Evolutionary conservation across 2,329 filamentous ascomycete species (phyloP).

Genomic region (Penicillium sp.): DNA sequence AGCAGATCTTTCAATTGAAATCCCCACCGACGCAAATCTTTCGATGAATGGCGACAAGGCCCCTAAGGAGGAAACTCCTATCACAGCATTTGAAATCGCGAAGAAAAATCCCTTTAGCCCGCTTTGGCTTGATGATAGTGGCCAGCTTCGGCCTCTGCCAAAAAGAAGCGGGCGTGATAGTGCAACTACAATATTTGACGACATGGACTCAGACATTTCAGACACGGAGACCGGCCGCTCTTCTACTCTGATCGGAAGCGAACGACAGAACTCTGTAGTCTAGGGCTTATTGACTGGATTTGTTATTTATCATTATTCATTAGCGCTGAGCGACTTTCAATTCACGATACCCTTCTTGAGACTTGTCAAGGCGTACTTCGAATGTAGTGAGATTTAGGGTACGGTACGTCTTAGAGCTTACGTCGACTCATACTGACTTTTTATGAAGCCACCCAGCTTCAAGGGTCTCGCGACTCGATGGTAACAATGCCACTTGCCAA

Average conservation of each 20-base stretch:
- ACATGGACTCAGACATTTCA: neutral
- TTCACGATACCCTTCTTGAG: too few species aligned
- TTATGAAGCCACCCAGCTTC: too few species aligned
- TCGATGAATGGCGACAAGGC: neutral
- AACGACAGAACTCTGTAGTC: too few species aligned
- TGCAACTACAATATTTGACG: constrained; percentile 1
- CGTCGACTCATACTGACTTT: too few species aligned
- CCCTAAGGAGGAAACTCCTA: neutral
- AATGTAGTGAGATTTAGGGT: too few species aligned
- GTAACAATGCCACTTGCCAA: too few species aligned
- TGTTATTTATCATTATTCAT: too few species aligned
- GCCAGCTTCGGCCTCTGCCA: neutral
- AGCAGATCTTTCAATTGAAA: constrained; percentile 19
- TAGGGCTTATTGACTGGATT: too few species aligned
- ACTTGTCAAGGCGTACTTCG: too few species aligned
- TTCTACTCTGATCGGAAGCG: neutral
- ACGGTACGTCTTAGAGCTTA: too few species aligned
- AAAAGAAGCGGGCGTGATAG: neutral
- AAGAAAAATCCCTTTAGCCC: constrained; percentile 5
- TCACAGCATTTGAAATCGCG: constrained; percentile 3
- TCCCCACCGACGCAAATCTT: constrained; percentile 6
- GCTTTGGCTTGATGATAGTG: constrained; percentile 4
- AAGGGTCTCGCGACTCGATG: too few species aligned
- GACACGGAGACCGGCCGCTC: neutral
- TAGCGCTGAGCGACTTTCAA: too few species aligned